Percentiles rank a stretch among this genome's conserved stretches.
These are phyloP conservation scores for Meyerozyma guilliermondii DNA, from an alignment of 1,139 yeast genomes.

Conservation along the genomic window DNA sequence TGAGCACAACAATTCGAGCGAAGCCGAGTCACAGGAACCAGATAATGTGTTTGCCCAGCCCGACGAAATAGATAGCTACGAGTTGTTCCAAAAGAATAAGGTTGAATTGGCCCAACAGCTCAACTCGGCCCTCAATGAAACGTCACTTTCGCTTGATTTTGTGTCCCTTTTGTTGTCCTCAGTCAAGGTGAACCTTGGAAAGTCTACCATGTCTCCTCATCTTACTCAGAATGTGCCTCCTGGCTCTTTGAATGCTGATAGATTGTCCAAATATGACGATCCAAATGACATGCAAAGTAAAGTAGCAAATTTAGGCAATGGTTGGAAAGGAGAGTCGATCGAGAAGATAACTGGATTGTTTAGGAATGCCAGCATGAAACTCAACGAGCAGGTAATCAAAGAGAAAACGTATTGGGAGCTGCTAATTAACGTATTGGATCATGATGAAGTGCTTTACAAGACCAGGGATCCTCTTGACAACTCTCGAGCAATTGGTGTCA, in stretches of 20 bases:
- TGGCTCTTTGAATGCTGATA: conserved; percentile 75
- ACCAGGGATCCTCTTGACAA: conserved; percentile 50
- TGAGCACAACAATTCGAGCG: conserved; percentile 1
- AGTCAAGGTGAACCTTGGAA: conserved; percentile 77
- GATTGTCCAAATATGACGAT: conserved; percentile 28
- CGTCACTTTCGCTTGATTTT: conserved; percentile 82
- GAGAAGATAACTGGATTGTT: conserved; percentile 51
- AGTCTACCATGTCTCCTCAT: conserved; percentile 86
- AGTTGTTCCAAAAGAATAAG: conserved; percentile 52
- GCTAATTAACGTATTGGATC: conserved; percentile 44
- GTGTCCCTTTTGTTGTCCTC: conserved; percentile 80
- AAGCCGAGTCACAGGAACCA: conserved; percentile 4
- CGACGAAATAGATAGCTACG: conserved; percentile 18
- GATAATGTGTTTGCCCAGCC: conserved; percentile 7
- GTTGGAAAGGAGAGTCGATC: conserved; percentile 81
- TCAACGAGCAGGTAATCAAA: conserved; percentile 50
- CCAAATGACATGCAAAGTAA: conserved; percentile 14
- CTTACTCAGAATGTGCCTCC: conserved; percentile 70
- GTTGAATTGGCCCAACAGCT: conserved; percentile 52
- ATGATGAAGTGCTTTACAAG: conserved; percentile 70
- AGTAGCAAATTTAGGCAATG: conserved; percentile 54
- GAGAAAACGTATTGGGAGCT: conserved; percentile 77
- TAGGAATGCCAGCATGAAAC: conserved; percentile 43
- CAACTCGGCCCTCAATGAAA: conserved; percentile 75
- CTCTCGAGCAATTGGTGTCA: conserved; percentile 59